Evolutionary conservation across 2,329 filamentous ascomycete species (phyloP).

Genomic region (Aspergillus sp.): DNA sequence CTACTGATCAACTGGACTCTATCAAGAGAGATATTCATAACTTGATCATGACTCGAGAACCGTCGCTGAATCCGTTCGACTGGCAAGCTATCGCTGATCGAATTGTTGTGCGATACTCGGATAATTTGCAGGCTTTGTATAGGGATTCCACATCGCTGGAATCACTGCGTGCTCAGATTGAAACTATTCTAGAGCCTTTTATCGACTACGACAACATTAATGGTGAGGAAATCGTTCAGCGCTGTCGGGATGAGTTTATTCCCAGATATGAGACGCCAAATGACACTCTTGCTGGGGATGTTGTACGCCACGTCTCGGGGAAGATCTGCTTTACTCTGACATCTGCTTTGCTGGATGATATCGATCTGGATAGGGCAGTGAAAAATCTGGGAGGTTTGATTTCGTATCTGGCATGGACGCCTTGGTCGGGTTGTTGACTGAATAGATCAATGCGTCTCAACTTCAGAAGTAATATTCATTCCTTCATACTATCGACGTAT

Average conservation of each 20-base stretch:
- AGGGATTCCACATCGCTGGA: conserved; percentile 1
- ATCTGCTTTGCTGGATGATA: too few relatives aligned
- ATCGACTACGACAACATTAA: conserved; percentile 4
- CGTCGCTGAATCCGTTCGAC: conserved; percentile 34
- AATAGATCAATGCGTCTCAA: too few relatives aligned
- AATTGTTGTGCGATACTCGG: conserved; percentile 55
- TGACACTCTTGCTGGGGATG: too few relatives aligned
- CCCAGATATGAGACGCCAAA: neutral
- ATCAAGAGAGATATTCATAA: conserved; percentile 39
- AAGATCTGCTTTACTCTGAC: too few relatives aligned
- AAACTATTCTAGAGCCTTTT: conserved; percentile 4
- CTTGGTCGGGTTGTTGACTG: too few relatives aligned
- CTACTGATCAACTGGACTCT: conserved; percentile 20
- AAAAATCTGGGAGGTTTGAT: too few relatives aligned
- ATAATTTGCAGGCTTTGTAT: conserved; percentile 38
- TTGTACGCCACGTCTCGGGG: too few relatives aligned
- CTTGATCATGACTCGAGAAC: conserved; percentile 28
- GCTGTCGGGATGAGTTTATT: conserved; percentile 6
- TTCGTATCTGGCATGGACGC: too few relatives aligned
- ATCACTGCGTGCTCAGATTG: conserved; percentile 1
- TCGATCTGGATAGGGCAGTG: too few relatives aligned
- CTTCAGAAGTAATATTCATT: too few relatives aligned
- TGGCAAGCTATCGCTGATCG: conserved; percentile 64
- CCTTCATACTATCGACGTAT: too few relatives aligned
- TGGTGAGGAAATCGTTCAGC: conserved; percentile 1